Base-by-base conservation (phyloP, 2,329 filamentous ascomycete species). In the Penicillium oxalicum region DNA sequence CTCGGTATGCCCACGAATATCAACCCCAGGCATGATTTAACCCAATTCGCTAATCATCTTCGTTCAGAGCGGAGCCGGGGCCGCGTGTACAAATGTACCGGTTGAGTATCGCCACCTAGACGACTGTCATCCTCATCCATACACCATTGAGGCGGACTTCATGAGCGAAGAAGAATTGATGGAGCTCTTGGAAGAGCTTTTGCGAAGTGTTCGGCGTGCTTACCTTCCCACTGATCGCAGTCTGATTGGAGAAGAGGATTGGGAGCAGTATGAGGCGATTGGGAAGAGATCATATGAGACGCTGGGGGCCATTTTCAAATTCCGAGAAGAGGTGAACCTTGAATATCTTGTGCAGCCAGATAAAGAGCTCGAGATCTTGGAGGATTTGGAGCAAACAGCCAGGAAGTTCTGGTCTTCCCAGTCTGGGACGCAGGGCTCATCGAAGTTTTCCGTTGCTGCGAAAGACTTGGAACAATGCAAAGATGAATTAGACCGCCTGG, bases 31-130 rank as follows among this genome's bases (percentile, higher is more conserved):
- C 24, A 3, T 9, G 28, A 11, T 5, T 18, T 2, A 35, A 32
- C 1, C 4, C 7, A 13, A 4, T 2, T 25, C 18, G 13, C 41
- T 44, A 25, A 44, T 2, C 25, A 27, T 13, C 35, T 33, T 5
- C 5, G 9, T n/a, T 2, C 25, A 55, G 53, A 52, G 53, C 13
- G 35, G 47, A 3, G 44, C 47, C 9, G 51, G 51, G 6, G 3
- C 39, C 1, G 53, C 53, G 9, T 56, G 53, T 41, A 56, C 53
- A 11, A 54, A 37, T 32, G 53, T 56, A 4, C 51, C 51, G 4
- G 54, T 51, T 9, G 53, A 56, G 28, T 54, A 54, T 28, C 44
- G 53, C 32, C n/a, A 52, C 18, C 25, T 37, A 2, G 45, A 56
- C 37, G 37, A 42, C 2, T 9, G 18, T 2, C 53, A 56, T 9